These are phyloP conservation scores for Phymatotrichopsis omnivora DNA, from an alignment of 2,329 filamentous ascomycete genomes.

Conservation along the genomic window DNA sequence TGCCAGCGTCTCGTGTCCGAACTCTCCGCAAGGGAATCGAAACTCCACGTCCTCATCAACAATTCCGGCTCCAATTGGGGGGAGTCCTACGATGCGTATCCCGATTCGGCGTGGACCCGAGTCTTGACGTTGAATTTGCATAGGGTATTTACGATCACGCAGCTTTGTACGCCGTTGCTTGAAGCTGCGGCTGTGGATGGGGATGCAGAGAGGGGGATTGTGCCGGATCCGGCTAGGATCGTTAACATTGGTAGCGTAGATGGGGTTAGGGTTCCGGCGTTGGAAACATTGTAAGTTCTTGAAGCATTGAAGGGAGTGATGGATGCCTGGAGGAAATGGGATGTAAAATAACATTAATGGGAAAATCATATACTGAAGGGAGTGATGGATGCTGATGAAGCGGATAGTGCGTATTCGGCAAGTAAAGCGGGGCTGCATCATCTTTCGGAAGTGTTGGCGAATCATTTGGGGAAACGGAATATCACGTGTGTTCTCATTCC, in stretches of 20 bases:
- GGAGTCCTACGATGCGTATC: slow-evolving; percentile 49
- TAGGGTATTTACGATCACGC: slow-evolving; percentile 54
- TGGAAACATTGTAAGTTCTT: slow-evolving; percentile 43
- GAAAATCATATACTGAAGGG: neutral
- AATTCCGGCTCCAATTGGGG: slow-evolving; percentile 59
- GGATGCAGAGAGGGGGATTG: slow-evolving; percentile 2
- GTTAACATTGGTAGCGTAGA: slow-evolving; percentile 58
- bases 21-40: slow-evolving; percentile 43
- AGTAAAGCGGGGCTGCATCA: slow-evolving; percentile 56
- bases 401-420: slow-evolving; percentile 44
- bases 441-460: slow-evolving; percentile 52
- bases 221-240: slow-evolving; percentile 44
- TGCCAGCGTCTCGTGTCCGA: slow-evolving; percentile 49
- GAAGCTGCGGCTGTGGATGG: slow-evolving; percentile 40
- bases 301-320: neutral
- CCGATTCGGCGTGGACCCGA: slow-evolving; percentile 46
- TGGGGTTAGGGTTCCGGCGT: slow-evolving; percentile 48
- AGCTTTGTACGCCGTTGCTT: slow-evolving; percentile 53
- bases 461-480: slow-evolving; percentile 49
- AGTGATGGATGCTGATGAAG: neutral
- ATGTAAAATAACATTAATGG: too few species aligned
- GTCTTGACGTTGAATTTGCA: slow-evolving; percentile 53
- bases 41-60: slow-evolving; percentile 54
- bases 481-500: slow-evolving; percentile 41
- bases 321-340: too few species aligned